phyloP scores from a whole-genome alignment of 345 rosid species.

The Tarenaya hassleriana region DNA sequence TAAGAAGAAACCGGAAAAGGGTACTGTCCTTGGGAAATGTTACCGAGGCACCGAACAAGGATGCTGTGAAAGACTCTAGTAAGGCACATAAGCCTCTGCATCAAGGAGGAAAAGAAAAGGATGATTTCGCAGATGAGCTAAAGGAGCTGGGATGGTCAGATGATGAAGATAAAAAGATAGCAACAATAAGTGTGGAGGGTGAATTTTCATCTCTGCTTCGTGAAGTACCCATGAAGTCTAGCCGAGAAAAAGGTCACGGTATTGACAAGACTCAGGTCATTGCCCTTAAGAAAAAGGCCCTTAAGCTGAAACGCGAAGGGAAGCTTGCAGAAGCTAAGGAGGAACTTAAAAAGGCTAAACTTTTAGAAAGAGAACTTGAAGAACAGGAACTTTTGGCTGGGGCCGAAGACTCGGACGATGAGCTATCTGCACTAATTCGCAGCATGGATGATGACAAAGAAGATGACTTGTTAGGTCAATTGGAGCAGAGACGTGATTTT shows the following conservation, averaged over 20 bases:
- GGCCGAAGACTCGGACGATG: slow-evolving; percentile 87
- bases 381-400: slow-evolving; percentile 74
- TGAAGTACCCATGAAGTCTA: slow-evolving; percentile 38
- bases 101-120: slow-evolving; percentile 39
- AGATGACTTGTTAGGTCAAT: slow-evolving; percentile 40
- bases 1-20: slow-evolving; percentile 54
- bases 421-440: slow-evolving; percentile 58
- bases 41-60: slow-evolving; percentile 36
- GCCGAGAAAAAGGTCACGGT: slow-evolving; percentile 31
- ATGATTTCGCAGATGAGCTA: slow-evolving; percentile 63
- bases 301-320: slow-evolving; percentile 80
- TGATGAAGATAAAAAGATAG: slow-evolving; percentile 42
- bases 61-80: slow-evolving; percentile 37
- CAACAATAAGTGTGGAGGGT: slow-evolving; percentile 66
- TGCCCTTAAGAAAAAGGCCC: slow-evolving; percentile 76
- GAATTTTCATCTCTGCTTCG: slow-evolving; percentile 74
- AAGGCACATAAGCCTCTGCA: slow-evolving; percentile 35
- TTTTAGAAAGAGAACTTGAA: slow-evolving; percentile 81
- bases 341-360: slow-evolving; percentile 80
- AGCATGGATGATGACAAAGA: slow-evolving; percentile 52
- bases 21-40: slow-evolving; percentile 29
- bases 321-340: slow-evolving; percentile 95
- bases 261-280: slow-evolving; percentile 50
- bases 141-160: slow-evolving; percentile 86
- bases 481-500: slow-evolving; percentile 31